Conservation (phyloP, 768 basidiomycete genomes). For the Mycena leptocephala region DNA sequence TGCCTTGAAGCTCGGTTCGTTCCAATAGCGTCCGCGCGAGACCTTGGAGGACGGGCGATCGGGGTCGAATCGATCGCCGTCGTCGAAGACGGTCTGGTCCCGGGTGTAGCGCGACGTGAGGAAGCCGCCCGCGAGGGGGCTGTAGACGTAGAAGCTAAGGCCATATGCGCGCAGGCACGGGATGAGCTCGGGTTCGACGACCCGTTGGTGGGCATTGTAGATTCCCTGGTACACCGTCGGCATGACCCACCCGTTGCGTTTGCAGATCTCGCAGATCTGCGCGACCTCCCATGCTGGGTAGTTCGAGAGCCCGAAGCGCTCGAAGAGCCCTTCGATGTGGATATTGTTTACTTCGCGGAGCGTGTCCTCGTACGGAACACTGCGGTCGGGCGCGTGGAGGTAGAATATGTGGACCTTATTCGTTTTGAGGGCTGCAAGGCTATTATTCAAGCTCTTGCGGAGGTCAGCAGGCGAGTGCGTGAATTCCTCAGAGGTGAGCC, state of each 20-base stretch:
- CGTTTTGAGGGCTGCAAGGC: conserved; percentile 59
- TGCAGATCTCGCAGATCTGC: conserved; percentile 51
- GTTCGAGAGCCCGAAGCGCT: conserved; percentile 66
- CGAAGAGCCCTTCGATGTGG: conserved; percentile 59
- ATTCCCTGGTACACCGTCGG: conserved; percentile 61
- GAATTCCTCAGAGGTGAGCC: conserved; percentile 2
- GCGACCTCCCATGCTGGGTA: conserved; percentile 59
- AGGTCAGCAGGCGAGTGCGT: conserved; percentile 14
- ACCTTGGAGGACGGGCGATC: too few species aligned
- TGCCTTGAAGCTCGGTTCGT: conserved; percentile 14
- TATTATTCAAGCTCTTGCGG: conserved; percentile 50
- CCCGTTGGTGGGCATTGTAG: conserved; percentile 35
- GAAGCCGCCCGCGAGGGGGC: too few species aligned
- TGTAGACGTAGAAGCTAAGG: conserved; percentile 57
- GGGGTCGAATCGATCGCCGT: too few species aligned
- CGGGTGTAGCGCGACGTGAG: too few species aligned
- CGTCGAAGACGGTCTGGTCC: too few species aligned
- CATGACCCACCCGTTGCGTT: conserved; percentile 56
- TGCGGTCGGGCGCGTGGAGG: conserved; percentile 64
- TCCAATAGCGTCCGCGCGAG: neutral
- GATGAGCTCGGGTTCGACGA: conserved; percentile 35
- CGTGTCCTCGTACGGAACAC: conserved; percentile 62
- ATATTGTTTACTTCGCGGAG: conserved; percentile 59
- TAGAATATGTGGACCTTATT: conserved; percentile 54
- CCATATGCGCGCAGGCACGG: conserved; percentile 60